phyloP scores from a whole-genome alignment of 495 filamentous ascomycete genomes.

The Penicillium ochrochloron region DNA sequence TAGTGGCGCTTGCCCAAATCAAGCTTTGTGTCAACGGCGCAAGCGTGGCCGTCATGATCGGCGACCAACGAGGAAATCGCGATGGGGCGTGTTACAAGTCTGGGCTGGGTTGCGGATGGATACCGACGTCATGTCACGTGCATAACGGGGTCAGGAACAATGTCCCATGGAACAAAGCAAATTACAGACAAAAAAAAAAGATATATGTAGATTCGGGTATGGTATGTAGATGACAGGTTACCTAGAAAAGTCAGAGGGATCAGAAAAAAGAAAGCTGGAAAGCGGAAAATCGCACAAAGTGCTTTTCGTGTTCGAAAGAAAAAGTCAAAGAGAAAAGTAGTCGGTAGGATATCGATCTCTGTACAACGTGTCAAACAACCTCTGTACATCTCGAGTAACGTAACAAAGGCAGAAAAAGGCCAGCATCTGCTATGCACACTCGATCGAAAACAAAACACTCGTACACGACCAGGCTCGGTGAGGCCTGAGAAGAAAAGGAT shows the following conservation, averaged over 20 bases:
- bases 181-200: not conserved
- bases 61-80: not conserved
- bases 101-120: not conserved
- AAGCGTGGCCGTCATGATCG: constrained; percentile 27
- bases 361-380: constrained; percentile 25
- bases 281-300: constrained; percentile 11
- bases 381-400: constrained; percentile 26
- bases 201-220: constrained; percentile 17
- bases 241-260: constrained; percentile 10
- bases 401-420: constrained; percentile 10
- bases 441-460: not conserved
- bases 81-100: too few relatives aligned
- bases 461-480: not conserved
- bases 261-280: constrained; percentile 9
- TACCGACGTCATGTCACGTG: constrained; percentile 33
- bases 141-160: not conserved
- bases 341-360: constrained; percentile 13
- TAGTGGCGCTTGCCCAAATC: constrained; percentile 21
- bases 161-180: constrained; percentile 16
- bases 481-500: constrained; percentile 6
- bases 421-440: constrained; percentile 14
- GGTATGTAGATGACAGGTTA: not conserved
- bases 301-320: constrained; percentile 18
- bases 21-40: constrained; percentile 26
- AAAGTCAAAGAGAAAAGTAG: constrained; percentile 2